Conservation (phyloP, 2,329 filamentous ascomycete species). For the Nemania sp. region DNA sequence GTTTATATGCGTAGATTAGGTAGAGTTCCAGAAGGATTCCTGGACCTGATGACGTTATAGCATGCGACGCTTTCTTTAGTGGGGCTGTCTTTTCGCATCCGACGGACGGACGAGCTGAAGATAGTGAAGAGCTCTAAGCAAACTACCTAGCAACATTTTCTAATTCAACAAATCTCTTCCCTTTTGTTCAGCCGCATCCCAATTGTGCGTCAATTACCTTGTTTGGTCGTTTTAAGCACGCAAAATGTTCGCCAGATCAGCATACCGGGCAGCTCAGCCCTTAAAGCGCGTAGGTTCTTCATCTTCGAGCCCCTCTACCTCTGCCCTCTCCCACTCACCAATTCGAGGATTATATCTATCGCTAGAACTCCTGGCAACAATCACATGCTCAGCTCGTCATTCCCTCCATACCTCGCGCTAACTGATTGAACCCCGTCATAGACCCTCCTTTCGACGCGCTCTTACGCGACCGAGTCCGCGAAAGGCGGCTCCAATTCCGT, state of each 20-base stretch:
- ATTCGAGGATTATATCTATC: slow-evolving; percentile 5
- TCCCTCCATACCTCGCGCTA: slow-evolving; percentile 22
- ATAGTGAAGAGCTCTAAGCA: slow-evolving; percentile 18
- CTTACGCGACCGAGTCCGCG: slow-evolving; percentile 75
- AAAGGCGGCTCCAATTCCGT: slow-evolving; percentile 70
- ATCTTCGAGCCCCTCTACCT: slow-evolving; percentile 22
- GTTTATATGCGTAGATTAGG: not conserved
- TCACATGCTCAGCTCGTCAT: not conserved
- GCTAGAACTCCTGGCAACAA: slow-evolving; percentile 21
- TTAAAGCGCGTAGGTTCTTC: slow-evolving; percentile 63
- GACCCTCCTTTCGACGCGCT: slow-evolving; percentile 46
- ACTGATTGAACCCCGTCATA: slow-evolving; percentile 33
- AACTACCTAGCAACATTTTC: not conserved
- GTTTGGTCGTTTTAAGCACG: not conserved
- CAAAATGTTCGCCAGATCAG: slow-evolving; percentile 70
- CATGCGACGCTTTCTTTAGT: slow-evolving; percentile 20
- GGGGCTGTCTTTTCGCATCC: slow-evolving; percentile 32
- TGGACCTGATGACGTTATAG: slow-evolving; percentile 29
- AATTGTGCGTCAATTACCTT: slow-evolving; percentile 16
- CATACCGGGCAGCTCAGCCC: slow-evolving; percentile 66
- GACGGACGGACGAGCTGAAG: not conserved
- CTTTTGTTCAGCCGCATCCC: not conserved
- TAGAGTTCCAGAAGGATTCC: slow-evolving; percentile 1
- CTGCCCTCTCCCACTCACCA: slow-evolving; percentile 2
- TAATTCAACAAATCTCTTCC: not conserved